A percentile compares a stretch with the other conserved stretches of the same genome.
phyloP scores from a whole-genome alignment of 164 flowering plant genomes.

The Brasenia schreberi region DNA sequence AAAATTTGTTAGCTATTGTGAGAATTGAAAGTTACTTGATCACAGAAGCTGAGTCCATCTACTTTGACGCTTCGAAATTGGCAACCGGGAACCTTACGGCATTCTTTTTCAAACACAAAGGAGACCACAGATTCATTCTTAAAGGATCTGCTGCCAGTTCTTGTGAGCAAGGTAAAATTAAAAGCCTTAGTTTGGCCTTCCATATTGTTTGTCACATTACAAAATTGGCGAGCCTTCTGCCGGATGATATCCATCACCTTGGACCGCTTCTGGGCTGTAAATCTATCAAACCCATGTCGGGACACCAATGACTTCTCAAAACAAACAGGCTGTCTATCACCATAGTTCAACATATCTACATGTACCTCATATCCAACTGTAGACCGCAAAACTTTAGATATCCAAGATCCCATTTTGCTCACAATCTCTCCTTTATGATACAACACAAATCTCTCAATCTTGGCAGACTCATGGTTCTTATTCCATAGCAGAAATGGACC shows the following conservation, averaged over 20 bases:
- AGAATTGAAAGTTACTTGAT: slow-evolving; percentile 33
- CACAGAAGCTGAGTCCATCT: slow-evolving; percentile 52
- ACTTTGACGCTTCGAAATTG: slow-evolving; percentile 39
- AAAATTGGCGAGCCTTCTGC: slow-evolving; percentile 59
- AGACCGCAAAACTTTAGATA: slow-evolving; percentile 26
- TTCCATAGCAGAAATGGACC: slow-evolving; percentile 75
- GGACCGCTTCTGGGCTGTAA: slow-evolving; percentile 44
- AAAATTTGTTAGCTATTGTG: too few species aligned
- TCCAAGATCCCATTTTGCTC: slow-evolving; percentile 39
- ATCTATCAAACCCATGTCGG: slow-evolving; percentile 69
- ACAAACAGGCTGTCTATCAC: slow-evolving; percentile 21
- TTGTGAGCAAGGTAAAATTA: slow-evolving; percentile 53
- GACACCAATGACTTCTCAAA: slow-evolving; percentile 60
- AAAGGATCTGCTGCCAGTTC: slow-evolving; percentile 63
- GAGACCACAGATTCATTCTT: slow-evolving; percentile 12
- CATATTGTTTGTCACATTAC: slow-evolving; percentile 18
- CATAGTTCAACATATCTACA: slow-evolving; percentile 23
- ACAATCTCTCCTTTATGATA: slow-evolving; percentile 76
- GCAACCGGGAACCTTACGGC: slow-evolving; percentile 46
- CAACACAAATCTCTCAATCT: slow-evolving; percentile 49
- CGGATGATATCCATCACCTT: slow-evolving; percentile 59
- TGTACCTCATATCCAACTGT: slow-evolving; percentile 23
- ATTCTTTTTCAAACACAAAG: slow-evolving; percentile 42
- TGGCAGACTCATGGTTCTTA: slow-evolving; percentile 14
- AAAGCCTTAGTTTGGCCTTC: not conserved